These are phyloP conservation scores for Coniochaeta ligniaria DNA, from an alignment of 2,329 filamentous ascomycete genomes.

Conservation along the genomic window DNA sequence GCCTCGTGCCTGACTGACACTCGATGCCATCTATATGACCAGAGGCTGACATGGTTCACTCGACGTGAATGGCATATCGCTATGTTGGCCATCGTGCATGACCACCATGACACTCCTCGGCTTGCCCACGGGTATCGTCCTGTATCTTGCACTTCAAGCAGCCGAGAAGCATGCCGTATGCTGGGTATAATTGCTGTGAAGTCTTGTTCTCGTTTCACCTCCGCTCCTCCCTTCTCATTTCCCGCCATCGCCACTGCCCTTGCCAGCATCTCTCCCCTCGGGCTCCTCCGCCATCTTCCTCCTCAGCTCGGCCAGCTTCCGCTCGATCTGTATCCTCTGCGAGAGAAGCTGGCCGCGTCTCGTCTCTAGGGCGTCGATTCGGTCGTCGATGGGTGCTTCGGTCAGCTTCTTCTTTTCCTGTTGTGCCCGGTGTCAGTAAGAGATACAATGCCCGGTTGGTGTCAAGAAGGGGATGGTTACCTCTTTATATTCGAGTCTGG, in stretches of 20 bases:
- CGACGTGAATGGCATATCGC: no score
- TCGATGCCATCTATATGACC: not conserved
- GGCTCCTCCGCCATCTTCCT: constrained; percentile 15
- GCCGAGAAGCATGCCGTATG: not conserved
- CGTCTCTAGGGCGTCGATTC: constrained; percentile 20
- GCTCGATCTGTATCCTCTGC: constrained; percentile 18
- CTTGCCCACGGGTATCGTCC: not conserved
- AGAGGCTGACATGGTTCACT: no score
- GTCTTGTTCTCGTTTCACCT: not conserved
- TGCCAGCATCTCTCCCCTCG: constrained; percentile 1
- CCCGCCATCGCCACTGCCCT: not conserved
- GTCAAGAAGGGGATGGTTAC: constrained; percentile 8
- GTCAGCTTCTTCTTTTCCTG: constrained; percentile 13
- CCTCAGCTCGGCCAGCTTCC: constrained; percentile 19
- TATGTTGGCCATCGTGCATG: no score
- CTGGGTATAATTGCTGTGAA: not conserved
- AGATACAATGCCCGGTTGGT: not conserved
- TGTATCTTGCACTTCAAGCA: not conserved
- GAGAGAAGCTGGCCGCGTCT: constrained; percentile 15
- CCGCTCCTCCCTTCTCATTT: not conserved
- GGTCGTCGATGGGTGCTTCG: constrained; percentile 17
- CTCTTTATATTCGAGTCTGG: constrained; percentile 15
- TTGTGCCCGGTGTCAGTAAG: not conserved
- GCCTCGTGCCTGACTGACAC: no score
- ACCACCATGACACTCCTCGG: not conserved